A percentile compares a stretch with the other conserved stretches of the same genome.
Conservation (phyloP, 805 yeast species). For the Candida ovalis region DNA sequence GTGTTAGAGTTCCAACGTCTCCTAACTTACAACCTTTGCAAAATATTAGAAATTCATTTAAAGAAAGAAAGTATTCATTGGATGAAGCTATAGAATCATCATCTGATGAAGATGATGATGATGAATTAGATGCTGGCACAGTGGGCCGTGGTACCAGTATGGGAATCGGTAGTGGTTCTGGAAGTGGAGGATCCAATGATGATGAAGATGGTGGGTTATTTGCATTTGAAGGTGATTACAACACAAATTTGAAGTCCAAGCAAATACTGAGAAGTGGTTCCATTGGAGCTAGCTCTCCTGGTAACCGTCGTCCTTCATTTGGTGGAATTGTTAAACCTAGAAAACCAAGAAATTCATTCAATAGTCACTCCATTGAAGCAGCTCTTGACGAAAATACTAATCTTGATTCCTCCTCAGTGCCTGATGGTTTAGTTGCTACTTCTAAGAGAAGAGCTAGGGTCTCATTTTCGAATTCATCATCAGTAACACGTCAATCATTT, state of each 20-base stretch:
- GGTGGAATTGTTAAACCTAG: constrained; percentile 34
- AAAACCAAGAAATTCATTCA: constrained; percentile 32
- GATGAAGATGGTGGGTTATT: constrained; percentile 35
- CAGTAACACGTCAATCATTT: constrained; percentile 37
- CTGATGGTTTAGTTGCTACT: constrained; percentile 18
- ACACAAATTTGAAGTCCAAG: constrained; percentile 4
- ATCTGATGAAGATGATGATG: constrained; percentile 37
- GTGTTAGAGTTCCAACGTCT: constrained; percentile 41
- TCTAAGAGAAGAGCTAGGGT: constrained; percentile 30
- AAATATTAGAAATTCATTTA: constrained; percentile 27
- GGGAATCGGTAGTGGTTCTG: too few relatives aligned
- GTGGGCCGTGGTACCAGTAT: background rate
- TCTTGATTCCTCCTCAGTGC: constrained; percentile 24
- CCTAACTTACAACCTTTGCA: constrained; percentile 31
- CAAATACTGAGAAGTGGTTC: constrained; percentile 21
- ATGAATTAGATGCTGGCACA: constrained; percentile 21
- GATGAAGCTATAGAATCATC: constrained; percentile 39
- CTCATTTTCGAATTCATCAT: constrained; percentile 33
- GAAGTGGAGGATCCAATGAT: constrained; percentile 32
- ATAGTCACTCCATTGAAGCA: constrained; percentile 28
- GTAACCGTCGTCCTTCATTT: constrained; percentile 29
- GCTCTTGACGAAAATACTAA: constrained; percentile 27
- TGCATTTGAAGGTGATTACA: constrained; percentile 23
- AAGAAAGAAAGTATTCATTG: constrained; percentile 28
- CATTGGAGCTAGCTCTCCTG: constrained; percentile 3